Percentiles rank a stretch among this genome's conserved stretches.
phyloP scores from a whole-genome alignment of 768 basidiomycete genomes.

The Infundibulicybe gibba region DNA sequence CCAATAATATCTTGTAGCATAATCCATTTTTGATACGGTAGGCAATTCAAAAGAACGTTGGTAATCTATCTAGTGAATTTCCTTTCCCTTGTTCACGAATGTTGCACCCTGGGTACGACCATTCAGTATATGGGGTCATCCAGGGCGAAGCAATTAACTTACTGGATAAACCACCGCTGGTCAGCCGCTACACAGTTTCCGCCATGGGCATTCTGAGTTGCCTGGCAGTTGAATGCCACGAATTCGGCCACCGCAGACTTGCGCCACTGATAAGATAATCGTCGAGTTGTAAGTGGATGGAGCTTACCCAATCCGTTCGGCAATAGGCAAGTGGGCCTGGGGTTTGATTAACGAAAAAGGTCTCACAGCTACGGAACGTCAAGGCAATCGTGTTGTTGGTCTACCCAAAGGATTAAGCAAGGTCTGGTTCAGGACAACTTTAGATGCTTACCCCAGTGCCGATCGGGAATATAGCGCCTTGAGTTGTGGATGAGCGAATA shows the following conservation, averaged over 20 bases:
- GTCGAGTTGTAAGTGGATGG: background rate
- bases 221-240: constrained; percentile 44
- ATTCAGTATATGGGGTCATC: background rate
- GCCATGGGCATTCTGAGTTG: constrained; percentile 47
- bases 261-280: background rate
- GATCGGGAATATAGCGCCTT: constrained; percentile 26
- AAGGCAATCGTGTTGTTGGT: constrained; percentile 35
- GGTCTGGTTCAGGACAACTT: background rate
- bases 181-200: constrained; percentile 44
- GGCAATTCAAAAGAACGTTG: no score
- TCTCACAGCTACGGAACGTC: constrained; percentile 37
- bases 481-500: no score
- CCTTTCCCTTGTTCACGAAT: constrained; percentile 5
- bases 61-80: no score
- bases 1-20: no score
- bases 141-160: constrained; percentile 14
- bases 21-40: no score
- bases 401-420: constrained; percentile 9
- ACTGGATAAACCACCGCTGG: constrained; percentile 49
- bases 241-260: constrained; percentile 37
- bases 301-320: constrained; percentile 41
- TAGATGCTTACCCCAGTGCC: constrained; percentile 22
- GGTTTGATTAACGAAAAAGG: constrained; percentile 49
- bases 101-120: constrained; percentile 12
- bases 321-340: constrained; percentile 35